phyloP scores from a whole-genome alignment of 345 rosid genomes.

The Eucalyptus sp. region DNA sequence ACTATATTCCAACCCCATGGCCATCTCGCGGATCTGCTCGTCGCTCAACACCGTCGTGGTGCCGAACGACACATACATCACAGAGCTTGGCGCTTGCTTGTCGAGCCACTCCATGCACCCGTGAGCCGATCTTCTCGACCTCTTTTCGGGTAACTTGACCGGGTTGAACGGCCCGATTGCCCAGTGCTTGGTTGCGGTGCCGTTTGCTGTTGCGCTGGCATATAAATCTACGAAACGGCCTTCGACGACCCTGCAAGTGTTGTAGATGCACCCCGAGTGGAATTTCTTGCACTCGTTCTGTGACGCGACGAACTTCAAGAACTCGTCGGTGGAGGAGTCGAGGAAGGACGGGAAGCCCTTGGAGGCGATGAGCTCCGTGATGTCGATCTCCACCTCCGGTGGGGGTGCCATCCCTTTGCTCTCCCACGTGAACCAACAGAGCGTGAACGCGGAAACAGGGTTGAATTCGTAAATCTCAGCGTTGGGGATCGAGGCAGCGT shows the following conservation, averaged over 20 bases:
- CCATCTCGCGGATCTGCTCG: slow-evolving; percentile 10
- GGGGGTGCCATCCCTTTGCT: neutral
- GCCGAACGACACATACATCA: slow-evolving; percentile 10
- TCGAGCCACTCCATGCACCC: slow-evolving; percentile 10
- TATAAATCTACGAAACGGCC: neutral
- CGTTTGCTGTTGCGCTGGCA: neutral
- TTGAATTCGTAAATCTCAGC: slow-evolving; percentile 2
- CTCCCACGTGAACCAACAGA: neutral
- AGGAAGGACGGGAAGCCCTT: neutral
- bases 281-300: neutral
- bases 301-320: neutral
- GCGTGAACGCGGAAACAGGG: neutral
- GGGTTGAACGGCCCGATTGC: slow-evolving; percentile 8
- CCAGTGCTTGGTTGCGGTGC: neutral
- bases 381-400: neutral
- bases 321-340: slow-evolving; percentile 23
- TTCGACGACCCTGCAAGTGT: neutral
- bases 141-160: neutral
- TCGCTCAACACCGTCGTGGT: neutral
- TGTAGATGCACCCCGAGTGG: neutral
- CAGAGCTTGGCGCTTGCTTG: slow-evolving; percentile 1
- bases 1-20: slow-evolving; percentile 9
- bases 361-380: neutral
- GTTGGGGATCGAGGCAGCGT: neutral
- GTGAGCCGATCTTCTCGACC: neutral